Evolutionary conservation across 2,329 filamentous ascomycete genomes (phyloP), one percentile per base, ranked within the genome.

Genomic region (Sordariomycetes sp.): DNA sequence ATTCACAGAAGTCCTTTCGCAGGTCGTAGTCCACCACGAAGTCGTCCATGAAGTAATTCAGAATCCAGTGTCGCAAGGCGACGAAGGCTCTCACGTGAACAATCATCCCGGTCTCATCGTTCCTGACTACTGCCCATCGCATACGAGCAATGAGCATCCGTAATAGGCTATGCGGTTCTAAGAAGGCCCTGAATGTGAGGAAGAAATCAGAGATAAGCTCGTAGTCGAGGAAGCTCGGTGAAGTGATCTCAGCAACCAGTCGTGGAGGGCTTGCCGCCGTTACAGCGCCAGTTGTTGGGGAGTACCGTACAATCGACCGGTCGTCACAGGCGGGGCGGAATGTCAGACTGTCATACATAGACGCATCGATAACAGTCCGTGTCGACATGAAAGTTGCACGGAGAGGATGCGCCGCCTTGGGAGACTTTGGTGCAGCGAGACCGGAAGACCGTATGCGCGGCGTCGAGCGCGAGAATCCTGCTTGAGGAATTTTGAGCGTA

Each of bases 191-290:
- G 51, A 86, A 98, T 0, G 92, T 96, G 16, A 98, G 73, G 50
- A 98, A 98, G 59, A 98, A 98, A 56, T 98, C 92, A 2, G 92
- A 96, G 5, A 98, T 75, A 5, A 98, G 71, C 49, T 96, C 90
- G 54, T 98, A 98, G 55, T 98, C 90, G 50, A 98, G 76, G 53
- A 96, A 95, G 32, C 79, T 87, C 12, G 92, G 86, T 1, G 92
- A 96, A 0, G 92, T 96, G 42, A 98, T 95, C 59, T 98, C 88
- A 10, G 90, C 88, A 32, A 98, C 85, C 24, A 98, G 76, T 10
- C 92, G 81, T 4, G 88, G 80, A 2, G 90, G 87, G 0, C 87
- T 95, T 11, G 92, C 92, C 21, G 92, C 92, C 20, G 80, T 81
- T 15, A 98, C 88, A 27, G 86, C 74, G 32, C 79, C 78, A 9